A percentile compares a stretch with the other conserved stretches of the same genome.
Conservation (phyloP, 2,329 filamentous ascomycete species). For the Botrytis fragariae region DNA sequence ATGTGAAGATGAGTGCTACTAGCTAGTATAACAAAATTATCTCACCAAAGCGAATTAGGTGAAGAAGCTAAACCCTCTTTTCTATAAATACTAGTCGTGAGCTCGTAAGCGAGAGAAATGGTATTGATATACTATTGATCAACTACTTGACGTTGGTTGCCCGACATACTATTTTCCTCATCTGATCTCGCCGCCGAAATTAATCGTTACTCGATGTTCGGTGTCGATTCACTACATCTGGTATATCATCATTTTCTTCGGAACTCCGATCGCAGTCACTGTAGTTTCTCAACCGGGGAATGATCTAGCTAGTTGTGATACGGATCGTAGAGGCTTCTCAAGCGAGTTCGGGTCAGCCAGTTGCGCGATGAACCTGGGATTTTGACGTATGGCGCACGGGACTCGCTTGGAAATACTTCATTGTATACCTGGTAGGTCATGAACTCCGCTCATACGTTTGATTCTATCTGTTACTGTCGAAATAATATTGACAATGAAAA, state of each 20-base stretch:
- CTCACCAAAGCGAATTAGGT: not conserved
- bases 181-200: not conserved
- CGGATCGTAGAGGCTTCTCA: too few relatives aligned
- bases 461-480: too few relatives aligned
- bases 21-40: not conserved
- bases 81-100: not conserved
- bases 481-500: too few relatives aligned
- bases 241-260: not conserved
- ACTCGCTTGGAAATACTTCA: too few relatives aligned
- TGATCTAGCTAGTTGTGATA: too few relatives aligned
- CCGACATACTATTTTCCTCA: not conserved
- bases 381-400: accelerated
- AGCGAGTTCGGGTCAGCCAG: too few relatives aligned
- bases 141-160: not conserved
- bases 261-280: not conserved
- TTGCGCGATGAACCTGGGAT: too few relatives aligned
- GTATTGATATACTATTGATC: not conserved
- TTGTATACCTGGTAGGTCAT: too few relatives aligned
- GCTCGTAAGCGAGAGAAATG: not conserved
- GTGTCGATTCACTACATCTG: not conserved
- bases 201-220: not conserved
- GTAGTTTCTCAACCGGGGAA: too few relatives aligned
- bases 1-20: too few relatives aligned
- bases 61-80: not conserved
- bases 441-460: too few relatives aligned